phyloP scores from a whole-genome alignment of 2,329 filamentous ascomycete genomes.

The Zarea fungicola region DNA sequence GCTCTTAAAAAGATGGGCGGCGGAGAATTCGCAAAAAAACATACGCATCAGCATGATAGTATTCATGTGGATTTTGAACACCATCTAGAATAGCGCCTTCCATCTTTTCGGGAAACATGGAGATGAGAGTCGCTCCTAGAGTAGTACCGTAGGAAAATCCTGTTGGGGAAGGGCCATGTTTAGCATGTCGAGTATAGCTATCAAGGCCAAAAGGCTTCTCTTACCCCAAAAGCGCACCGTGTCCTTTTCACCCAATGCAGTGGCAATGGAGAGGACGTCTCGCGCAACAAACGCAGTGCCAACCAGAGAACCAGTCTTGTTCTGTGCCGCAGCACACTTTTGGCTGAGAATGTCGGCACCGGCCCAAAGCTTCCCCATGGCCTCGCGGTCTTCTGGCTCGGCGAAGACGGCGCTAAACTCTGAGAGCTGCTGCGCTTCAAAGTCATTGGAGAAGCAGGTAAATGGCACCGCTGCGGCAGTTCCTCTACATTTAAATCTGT shows the following conservation, averaged over 20 bases:
- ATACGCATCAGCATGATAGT: conserved; percentile 23
- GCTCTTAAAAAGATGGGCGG: no score
- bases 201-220: not conserved
- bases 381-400: conserved; percentile 13
- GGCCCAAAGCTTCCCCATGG: conserved; percentile 18
- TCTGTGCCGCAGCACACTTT: conserved; percentile 19
- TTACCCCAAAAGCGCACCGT: conserved; percentile 28
- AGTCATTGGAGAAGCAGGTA: conserved; percentile 16
- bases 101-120: conserved; percentile 38
- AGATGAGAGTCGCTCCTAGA: conserved; percentile 32
- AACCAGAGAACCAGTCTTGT: conserved; percentile 21
- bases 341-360: conserved; percentile 16
- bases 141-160: conserved; percentile 35
- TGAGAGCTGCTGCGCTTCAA: not conserved
- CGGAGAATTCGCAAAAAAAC: no score
- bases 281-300: conserved; percentile 29
- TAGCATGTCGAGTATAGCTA: not conserved
- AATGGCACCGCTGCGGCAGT: conserved; percentile 20
- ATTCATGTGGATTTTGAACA: conserved; percentile 27
- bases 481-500: conserved; percentile 9
- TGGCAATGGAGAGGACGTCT: conserved; percentile 32
- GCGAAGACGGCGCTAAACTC: not conserved
- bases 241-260: conserved; percentile 27
- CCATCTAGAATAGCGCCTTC: conserved; percentile 35
- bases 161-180: not conserved